Conservation (phyloP, 176 grass and related monocot species). For the Coix lacrymajobi region DNA sequence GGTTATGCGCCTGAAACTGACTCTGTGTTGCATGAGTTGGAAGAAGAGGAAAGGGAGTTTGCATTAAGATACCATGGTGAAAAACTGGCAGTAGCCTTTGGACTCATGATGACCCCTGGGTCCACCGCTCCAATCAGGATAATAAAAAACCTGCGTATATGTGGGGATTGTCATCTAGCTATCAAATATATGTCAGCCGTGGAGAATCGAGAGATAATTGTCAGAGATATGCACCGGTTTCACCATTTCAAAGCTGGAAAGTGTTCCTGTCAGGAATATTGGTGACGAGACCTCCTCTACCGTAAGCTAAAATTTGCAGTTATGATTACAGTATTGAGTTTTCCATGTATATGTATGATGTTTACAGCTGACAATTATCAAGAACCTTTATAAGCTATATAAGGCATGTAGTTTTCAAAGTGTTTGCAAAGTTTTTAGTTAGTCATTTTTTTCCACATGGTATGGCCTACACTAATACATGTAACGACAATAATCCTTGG, state of each 20-base stretch:
- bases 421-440: neutral
- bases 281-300: conserved; percentile 26
- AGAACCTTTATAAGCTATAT: neutral
- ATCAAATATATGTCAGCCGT: conserved; percentile 60
- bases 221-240: conserved; percentile 60
- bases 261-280: conserved; percentile 58
- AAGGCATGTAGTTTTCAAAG: neutral
- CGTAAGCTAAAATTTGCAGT: neutral
- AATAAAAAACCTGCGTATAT: conserved; percentile 65
- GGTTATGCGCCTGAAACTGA: conserved; percentile 58
- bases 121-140: conserved; percentile 39
- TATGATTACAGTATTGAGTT: neutral
- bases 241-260: conserved; percentile 63
- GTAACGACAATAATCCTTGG: neutral
- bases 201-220: conserved; percentile 55
- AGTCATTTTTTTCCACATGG: neutral
- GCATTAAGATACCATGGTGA: conserved; percentile 59
- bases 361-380: neutral
- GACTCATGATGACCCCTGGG: conserved; percentile 41
- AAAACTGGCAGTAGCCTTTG: conserved; percentile 61
- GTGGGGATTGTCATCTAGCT: conserved; percentile 61
- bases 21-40: conserved; percentile 58
- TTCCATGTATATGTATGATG: neutral
- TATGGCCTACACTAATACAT: neutral
- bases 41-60: conserved; percentile 70